Evolutionary conservation across 495 filamentous ascomycete genomes (phyloP).

Genomic region (Neurospora sp.): DNA sequence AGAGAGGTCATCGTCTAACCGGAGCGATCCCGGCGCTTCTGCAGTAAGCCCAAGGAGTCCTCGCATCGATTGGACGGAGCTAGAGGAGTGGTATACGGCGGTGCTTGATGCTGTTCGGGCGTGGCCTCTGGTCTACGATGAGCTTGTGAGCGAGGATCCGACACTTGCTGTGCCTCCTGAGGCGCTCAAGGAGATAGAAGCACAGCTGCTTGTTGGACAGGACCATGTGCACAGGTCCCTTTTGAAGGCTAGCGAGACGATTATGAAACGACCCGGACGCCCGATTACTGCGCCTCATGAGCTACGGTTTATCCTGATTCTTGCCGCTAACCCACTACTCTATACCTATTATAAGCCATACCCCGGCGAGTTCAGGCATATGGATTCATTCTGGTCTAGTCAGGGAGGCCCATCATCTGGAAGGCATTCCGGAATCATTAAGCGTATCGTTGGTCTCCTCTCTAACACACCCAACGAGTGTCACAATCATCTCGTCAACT

Average conservation of each 20-base stretch:
- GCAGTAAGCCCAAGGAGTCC: slow-evolving; percentile 54
- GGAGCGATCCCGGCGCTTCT: slow-evolving; percentile 24
- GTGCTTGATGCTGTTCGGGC: slow-evolving; percentile 46
- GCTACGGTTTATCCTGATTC: slow-evolving; percentile 70
- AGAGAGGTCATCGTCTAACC: slow-evolving; percentile 22
- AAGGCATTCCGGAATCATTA: slow-evolving; percentile 74
- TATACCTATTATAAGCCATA: slow-evolving; percentile 35
- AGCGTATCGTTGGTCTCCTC: slow-evolving; percentile 72
- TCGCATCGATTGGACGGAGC: slow-evolving; percentile 63
- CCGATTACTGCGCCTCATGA: slow-evolving; percentile 60
- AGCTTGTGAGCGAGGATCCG: slow-evolving; percentile 25
- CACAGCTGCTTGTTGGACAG: slow-evolving; percentile 55
- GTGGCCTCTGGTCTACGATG: slow-evolving; percentile 48
- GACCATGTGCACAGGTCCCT: slow-evolving; percentile 57
- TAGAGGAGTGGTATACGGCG: slow-evolving; percentile 68
- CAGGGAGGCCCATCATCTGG: slow-evolving; percentile 27
- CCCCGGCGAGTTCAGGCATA: slow-evolving; percentile 20
- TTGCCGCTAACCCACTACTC: slow-evolving; percentile 74
- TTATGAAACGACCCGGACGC: slow-evolving; percentile 77
- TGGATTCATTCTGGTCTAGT: background rate
- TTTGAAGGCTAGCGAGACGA: slow-evolving; percentile 71
- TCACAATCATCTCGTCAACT: slow-evolving; percentile 75
- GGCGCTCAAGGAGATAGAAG: slow-evolving; percentile 42
- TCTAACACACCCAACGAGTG: slow-evolving; percentile 67
- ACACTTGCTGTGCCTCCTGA: slow-evolving; percentile 15